A percentile compares a stretch with the other conserved stretches of the same genome.
phyloP scores from a whole-genome alignment of 106 monocot genomes.

The Allium cepa region DNA sequence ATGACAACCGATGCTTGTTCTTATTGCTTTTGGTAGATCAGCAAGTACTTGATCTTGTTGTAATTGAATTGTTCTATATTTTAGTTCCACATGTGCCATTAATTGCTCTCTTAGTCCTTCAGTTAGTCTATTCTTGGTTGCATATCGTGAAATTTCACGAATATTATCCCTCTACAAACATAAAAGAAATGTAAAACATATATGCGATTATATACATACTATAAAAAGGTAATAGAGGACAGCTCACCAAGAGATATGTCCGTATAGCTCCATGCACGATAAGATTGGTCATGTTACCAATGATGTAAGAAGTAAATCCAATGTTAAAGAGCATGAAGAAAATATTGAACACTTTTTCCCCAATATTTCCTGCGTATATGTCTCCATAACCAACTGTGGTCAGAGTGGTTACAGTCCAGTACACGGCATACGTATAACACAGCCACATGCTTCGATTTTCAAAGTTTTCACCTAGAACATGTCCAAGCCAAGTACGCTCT shows the following conservation, averaged over 20 bases:
- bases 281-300: slow-evolving; percentile 46
- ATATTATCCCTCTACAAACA: slow-evolving; percentile 38
- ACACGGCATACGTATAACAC: slow-evolving; percentile 23
- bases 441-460: slow-evolving; percentile 23
- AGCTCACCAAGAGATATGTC: slow-evolving; percentile 22
- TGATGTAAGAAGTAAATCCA: slow-evolving; percentile 32
- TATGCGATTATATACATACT: not conserved
- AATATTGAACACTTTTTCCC: slow-evolving; percentile 26
- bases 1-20: slow-evolving; percentile 51
- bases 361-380: slow-evolving; percentile 23
- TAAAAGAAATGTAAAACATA: not conserved
- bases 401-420: slow-evolving; percentile 34
- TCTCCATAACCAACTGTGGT: slow-evolving; percentile 41
- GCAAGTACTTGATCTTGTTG: slow-evolving; percentile 47
- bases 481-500: slow-evolving; percentile 23
- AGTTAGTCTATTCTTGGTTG: slow-evolving; percentile 38
- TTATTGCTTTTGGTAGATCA: slow-evolving; percentile 56
- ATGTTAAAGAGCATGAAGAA: slow-evolving; percentile 48
- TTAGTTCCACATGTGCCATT: slow-evolving; percentile 47
- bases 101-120: slow-evolving; percentile 37
- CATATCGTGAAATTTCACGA: slow-evolving; percentile 25
- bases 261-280: slow-evolving; percentile 23
- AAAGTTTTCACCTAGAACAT: slow-evolving; percentile 5
- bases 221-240: not conserved
- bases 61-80: slow-evolving; percentile 47